Evolutionary conservation across 2,329 filamentous ascomycete genomes (phyloP).

Genomic region (Fusarium buxicola): DNA sequence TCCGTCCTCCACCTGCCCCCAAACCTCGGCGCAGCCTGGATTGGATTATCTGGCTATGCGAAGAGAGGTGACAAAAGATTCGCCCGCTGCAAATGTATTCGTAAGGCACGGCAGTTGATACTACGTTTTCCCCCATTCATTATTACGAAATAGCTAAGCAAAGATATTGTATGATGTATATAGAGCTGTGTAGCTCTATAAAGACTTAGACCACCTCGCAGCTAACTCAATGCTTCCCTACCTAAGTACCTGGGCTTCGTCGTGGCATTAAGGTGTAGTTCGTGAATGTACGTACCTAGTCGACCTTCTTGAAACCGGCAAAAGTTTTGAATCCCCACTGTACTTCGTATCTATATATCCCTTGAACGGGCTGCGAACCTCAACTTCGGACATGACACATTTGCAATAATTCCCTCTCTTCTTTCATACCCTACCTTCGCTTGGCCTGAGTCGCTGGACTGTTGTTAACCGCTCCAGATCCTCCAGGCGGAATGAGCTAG

Average conservation of each 20-base stretch:
- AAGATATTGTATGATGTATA: too few species aligned
- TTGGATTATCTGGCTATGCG: neutral
- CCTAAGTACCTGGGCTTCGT: too few species aligned
- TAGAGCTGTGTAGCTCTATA: too few species aligned
- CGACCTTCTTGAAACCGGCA: neutral
- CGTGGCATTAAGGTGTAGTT: too few species aligned
- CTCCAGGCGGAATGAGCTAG: conserved; percentile 38
- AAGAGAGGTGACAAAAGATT: neutral
- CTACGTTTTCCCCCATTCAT: too few species aligned
- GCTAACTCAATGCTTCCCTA: too few species aligned
- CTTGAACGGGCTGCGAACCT: conserved; percentile 36
- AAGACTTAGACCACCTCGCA: too few species aligned
- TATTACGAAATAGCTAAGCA: too few species aligned
- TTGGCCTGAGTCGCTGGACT: neutral
- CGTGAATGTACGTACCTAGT: too few species aligned
- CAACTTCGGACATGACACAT: conserved; percentile 29
- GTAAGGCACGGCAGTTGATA: too few species aligned
- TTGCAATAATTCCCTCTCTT: conserved; percentile 17
- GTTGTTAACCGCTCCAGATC: conserved; percentile 15
- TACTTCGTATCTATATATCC: conserved; percentile 28
- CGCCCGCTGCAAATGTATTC: neutral
- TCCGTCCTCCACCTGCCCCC: conserved; percentile 1
- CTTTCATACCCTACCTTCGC: conserved; percentile 15
- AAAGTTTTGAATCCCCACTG: conserved; percentile 14
- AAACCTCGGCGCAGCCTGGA: neutral